A percentile compares a stretch with the other conserved stretches of the same genome.
Evolutionary conservation across 73 alveolate species (phyloP).

Genomic region (Stentor coeruleus): DNA sequence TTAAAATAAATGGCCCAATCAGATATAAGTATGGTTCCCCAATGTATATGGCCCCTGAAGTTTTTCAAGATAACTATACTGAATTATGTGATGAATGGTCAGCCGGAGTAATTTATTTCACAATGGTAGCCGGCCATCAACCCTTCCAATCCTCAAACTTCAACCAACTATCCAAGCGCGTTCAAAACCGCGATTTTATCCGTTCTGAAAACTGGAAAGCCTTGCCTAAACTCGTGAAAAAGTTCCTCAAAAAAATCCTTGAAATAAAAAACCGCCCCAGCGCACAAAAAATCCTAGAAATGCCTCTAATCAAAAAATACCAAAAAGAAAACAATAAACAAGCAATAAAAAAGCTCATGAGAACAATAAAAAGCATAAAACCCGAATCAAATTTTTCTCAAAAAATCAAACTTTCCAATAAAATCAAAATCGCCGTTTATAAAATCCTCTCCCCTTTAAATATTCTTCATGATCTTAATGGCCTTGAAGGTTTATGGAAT

Average conservation of each 20-base stretch:
- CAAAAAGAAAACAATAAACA: neutral
- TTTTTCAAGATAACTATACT: slow-evolving; percentile 1
- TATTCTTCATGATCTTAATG: slow-evolving; percentile 6
- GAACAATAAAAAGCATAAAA: neutral
- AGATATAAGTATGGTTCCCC: neutral
- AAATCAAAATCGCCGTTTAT: neutral
- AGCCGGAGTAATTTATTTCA: neutral
- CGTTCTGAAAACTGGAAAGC: neutral
- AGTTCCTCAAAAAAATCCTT: neutral
- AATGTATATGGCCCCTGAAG: slow-evolving; percentile 25
- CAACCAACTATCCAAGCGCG: neutral
- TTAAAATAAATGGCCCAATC: neutral
- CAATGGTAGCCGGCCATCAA: neutral
- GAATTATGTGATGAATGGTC: slow-evolving; percentile 2
- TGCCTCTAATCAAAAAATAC: neutral
- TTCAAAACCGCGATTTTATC: neutral
- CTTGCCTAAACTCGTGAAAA: neutral
- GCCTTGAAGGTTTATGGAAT: neutral
- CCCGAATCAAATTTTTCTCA: neutral
- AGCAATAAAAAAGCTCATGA: neutral
- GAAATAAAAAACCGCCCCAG: neutral
- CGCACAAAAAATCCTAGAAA: neutral
- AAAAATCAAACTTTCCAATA: neutral
- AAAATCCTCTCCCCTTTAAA: neutral
- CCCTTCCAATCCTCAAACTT: neutral